Conservation (phyloP, 306 rosid genomes). For the Gastrolobium villosum region DNA sequence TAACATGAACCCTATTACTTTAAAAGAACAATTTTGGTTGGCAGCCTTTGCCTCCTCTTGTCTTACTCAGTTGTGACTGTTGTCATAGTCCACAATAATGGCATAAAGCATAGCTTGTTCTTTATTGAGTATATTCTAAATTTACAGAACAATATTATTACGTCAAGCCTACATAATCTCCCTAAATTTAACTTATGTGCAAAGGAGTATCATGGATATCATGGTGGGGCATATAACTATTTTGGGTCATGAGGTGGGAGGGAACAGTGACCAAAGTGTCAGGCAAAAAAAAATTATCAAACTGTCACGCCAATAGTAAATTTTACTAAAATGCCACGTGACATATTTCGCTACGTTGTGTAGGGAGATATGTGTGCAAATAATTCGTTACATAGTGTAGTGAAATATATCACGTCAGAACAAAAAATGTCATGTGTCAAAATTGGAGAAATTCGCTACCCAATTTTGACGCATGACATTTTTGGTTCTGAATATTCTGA, state of each 20-base stretch:
- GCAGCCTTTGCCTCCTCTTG: constrained; percentile 34
- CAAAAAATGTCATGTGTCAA: too few species aligned
- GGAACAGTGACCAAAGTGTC: too few species aligned
- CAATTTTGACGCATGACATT: too few species aligned
- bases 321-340: too few species aligned
- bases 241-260: neutral
- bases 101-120: neutral
- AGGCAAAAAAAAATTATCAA: too few species aligned
- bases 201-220: constrained; percentile 23
- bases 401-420: too few species aligned
- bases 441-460: too few species aligned
- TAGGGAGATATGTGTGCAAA: too few species aligned
- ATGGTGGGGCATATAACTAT: constrained; percentile 6
- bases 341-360: too few species aligned
- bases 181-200: neutral
- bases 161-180: constrained; percentile 10
- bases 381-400: too few species aligned
- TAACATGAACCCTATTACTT: constrained; percentile 39
- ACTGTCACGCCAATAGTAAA: too few species aligned
- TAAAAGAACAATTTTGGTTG: constrained; percentile 41
- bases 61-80: constrained; percentile 38
- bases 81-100: constrained; percentile 37
- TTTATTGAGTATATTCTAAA: constrained; percentile 6
- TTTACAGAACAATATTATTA: neutral
- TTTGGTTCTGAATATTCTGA: too few species aligned